Evolutionary conservation across 805 yeast species (phyloP).

Genomic region (Saturnispora zaruensis): DNA sequence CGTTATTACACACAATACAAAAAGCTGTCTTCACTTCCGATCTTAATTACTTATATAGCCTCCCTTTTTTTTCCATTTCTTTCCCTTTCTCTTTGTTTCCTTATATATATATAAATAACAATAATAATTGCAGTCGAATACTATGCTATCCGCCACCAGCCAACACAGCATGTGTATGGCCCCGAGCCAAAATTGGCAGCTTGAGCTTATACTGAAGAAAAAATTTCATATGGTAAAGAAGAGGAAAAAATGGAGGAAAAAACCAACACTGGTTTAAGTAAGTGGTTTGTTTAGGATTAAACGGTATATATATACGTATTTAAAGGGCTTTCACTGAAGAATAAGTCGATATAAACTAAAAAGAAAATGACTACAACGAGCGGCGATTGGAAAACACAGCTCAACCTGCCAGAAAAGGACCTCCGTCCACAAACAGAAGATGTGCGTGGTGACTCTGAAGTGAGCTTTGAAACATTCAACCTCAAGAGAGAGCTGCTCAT

Average conservation of each 20-base stretch:
- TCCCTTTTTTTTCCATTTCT: neutral
- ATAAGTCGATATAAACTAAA: neutral
- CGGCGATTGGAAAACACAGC: conserved; percentile 59
- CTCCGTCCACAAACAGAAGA: conserved; percentile 96
- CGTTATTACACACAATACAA: neutral
- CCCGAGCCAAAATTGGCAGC: neutral
- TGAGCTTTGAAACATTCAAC: conserved; percentile 77
- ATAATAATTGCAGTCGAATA: neutral
- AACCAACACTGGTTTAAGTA: neutral
- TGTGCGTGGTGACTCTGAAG: conserved; percentile 85
- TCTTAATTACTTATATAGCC: neutral
- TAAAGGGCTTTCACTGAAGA: neutral
- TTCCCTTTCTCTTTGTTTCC: neutral
- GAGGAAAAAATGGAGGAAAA: neutral
- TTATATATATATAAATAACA: neutral
- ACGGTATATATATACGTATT: neutral
- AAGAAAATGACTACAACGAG: neutral
- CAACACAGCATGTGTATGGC: neutral
- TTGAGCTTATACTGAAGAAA: neutral
- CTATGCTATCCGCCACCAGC: neutral
- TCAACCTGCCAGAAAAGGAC: conserved; percentile 77
- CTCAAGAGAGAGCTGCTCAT: conserved; percentile 87
- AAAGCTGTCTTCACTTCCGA: neutral
- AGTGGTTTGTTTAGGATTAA: neutral
- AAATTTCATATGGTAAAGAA: neutral